Evolutionary conservation across 441 rosid genomes (phyloP).

Genomic region (Erodium texanum): DNA sequence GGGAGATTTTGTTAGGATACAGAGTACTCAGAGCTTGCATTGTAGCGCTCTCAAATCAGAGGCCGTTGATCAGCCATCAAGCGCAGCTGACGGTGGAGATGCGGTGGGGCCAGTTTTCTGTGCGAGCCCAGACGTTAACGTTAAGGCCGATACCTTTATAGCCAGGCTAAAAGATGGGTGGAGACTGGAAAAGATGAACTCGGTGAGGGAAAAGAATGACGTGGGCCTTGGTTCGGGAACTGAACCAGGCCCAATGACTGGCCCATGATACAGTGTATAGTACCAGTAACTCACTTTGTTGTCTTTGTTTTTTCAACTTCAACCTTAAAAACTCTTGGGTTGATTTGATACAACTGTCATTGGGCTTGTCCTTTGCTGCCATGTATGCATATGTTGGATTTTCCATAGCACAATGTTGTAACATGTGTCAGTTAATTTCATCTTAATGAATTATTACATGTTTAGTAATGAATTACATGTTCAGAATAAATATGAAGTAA

Average conservation of each 20-base stretch:
- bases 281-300: neutral
- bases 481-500: too few species aligned
- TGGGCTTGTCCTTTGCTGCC: too few species aligned
- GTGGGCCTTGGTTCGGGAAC: constrained; percentile 21
- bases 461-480: too few species aligned
- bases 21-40: constrained; percentile 37
- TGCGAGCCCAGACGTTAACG: constrained; percentile 74
- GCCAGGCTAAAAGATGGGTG: constrained; percentile 65
- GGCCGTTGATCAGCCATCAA: constrained; percentile 28
- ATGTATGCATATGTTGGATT: neutral
- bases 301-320: neutral
- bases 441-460: too few species aligned
- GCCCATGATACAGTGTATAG: neutral
- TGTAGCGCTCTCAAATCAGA: constrained; percentile 31
- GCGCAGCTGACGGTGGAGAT: constrained; percentile 23
- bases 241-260: neutral
- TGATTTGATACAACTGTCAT: neutral
- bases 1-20: constrained; percentile 45
- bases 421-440: too few species aligned
- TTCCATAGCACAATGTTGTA: neutral
- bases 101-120: constrained; percentile 30
- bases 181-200: constrained; percentile 68
- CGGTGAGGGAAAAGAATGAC: constrained; percentile 37
- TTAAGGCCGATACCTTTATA: constrained; percentile 67
- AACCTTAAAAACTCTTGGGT: neutral